These are phyloP conservation scores for Boletus rubescentipes DNA, from an alignment of 768 basidiomycete species.

Conservation along the genomic window DNA sequence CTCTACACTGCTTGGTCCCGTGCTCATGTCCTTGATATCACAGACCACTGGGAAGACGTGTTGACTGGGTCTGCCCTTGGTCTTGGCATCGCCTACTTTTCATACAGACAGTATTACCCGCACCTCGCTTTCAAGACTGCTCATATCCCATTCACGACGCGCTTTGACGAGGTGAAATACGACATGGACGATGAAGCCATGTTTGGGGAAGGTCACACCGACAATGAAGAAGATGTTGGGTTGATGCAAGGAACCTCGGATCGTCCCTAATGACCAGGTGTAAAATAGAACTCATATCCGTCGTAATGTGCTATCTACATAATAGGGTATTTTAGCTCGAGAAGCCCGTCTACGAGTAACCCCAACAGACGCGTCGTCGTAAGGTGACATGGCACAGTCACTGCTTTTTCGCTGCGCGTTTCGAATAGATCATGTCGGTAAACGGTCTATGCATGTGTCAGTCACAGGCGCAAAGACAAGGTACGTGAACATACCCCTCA, in stretches of 20 bases:
- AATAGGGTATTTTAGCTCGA: not conserved
- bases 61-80: slow-evolving; percentile 77
- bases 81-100: slow-evolving; percentile 64
- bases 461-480: not conserved
- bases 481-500: slow-evolving; percentile 80
- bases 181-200: not conserved
- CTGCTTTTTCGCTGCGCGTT: slow-evolving; percentile 35
- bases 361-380: not conserved
- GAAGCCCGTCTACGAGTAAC: not conserved
- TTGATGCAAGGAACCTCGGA: slow-evolving; percentile 14
- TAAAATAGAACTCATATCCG: not conserved
- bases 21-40: not conserved
- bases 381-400: slow-evolving; percentile 6
- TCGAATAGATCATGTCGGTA: slow-evolving; percentile 79
- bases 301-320: not conserved
- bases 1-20: not conserved
- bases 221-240: slow-evolving; percentile 17
- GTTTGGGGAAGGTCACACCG: slow-evolving; percentile 13
- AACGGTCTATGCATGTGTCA: slow-evolving; percentile 51
- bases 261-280: not conserved
- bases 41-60: slow-evolving; percentile 93
- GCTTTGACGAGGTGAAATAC: slow-evolving; percentile 39
- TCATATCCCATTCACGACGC: slow-evolving; percentile 70
- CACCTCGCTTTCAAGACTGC: slow-evolving; percentile 52
- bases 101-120: slow-evolving; percentile 84